phyloP scores from a whole-genome alignment of 495 filamentous ascomycete genomes.

The Aeminium ludgeri region DNA sequence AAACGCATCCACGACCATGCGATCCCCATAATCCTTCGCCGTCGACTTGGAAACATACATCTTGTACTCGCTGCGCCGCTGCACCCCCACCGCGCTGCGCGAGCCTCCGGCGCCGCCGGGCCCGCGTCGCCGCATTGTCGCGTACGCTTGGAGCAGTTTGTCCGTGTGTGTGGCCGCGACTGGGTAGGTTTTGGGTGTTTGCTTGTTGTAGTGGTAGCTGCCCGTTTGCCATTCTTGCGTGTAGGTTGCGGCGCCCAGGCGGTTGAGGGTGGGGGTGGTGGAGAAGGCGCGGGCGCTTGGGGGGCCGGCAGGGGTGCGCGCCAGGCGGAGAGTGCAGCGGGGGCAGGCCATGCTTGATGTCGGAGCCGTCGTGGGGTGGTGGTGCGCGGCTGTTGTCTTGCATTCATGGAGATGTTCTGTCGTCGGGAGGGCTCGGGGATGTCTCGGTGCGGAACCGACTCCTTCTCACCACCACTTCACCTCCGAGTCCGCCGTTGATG shows the following conservation, averaged over 20 bases:
- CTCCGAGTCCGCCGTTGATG: too few species aligned
- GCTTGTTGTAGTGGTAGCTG: slow-evolving; percentile 15
- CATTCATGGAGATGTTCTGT: too few species aligned
- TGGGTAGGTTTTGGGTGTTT: slow-evolving; percentile 7
- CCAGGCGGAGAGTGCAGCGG: not conserved
- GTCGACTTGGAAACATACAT: slow-evolving; percentile 3
- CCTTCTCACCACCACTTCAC: too few species aligned
- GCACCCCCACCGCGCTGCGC: slow-evolving; percentile 1
- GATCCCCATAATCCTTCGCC: slow-evolving; percentile 14
- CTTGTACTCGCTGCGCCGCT: slow-evolving; percentile 1
- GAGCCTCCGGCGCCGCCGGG: not conserved
- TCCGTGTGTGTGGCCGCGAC: slow-evolving; percentile 6
- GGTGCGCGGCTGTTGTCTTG: too few species aligned
- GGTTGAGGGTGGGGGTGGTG: slow-evolving; percentile 5
- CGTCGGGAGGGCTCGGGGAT: too few species aligned
- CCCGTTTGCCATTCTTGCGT: slow-evolving; percentile 17
- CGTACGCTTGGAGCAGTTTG: slow-evolving; percentile 7
- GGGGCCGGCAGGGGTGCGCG: not conserved
- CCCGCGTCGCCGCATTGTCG: slow-evolving; percentile 6
- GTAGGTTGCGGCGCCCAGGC: slow-evolving; percentile 11
- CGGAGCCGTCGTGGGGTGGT: not conserved
- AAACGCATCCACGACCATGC: slow-evolving; percentile 9
- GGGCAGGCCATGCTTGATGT: not conserved
- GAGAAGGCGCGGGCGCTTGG: slow-evolving; percentile 6
- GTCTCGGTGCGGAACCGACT: too few species aligned